Base-by-base conservation (phyloP, 371 early-diverging fungal species). In the Blakeslea trispora region DNA sequence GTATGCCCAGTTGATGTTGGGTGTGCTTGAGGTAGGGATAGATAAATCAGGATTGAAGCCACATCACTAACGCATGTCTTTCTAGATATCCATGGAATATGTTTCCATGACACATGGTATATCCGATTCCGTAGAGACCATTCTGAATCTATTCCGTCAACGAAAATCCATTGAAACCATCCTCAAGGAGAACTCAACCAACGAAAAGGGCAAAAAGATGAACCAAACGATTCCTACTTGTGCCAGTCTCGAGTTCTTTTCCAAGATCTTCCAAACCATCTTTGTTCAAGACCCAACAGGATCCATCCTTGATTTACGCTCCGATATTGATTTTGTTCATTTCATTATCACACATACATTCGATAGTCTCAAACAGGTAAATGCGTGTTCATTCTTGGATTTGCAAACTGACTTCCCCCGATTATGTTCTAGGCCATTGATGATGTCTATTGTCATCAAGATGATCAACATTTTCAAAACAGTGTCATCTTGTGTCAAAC, bases 21-120 rank as follows among this genome's bases (percentile, higher is more conserved):
- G 83, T 7, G 64, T 70, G 22, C 81, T 76, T 51, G 86, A 86
- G 55, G 80, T 81, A 64, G 56, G 28, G 3, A 7, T 7, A 28
- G 28, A 5, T 7, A 28, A n/a, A n/a, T n/a, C n/a, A n/a, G n/a
- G n/a, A n/a, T 28, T 7, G 7, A 28, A 28, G 7, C 28, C 3
- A 28, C 28, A 28, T 7, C 3, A 28, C 28, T 28, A 28, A 28
- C 7, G 3, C 28, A 28, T 28, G 3, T 28, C 7, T 28, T 5
- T 28, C 3, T 56, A 81, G 76, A 64, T 71, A 11, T 62, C 62
- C 3, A 72, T 79, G 18, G 82, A 81, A 40, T 63, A 79, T 50
- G 66, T 67, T 35, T 77, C 64, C 35, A 53, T 57, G 9, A 46
- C 23, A 0, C 37, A 60, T 19, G 61, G 61, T 9, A 62, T 64